Evolutionary conservation across 2,329 filamentous ascomycete genomes (phyloP).

Genomic region (Aspergillus pseudoviridinutans): DNA sequence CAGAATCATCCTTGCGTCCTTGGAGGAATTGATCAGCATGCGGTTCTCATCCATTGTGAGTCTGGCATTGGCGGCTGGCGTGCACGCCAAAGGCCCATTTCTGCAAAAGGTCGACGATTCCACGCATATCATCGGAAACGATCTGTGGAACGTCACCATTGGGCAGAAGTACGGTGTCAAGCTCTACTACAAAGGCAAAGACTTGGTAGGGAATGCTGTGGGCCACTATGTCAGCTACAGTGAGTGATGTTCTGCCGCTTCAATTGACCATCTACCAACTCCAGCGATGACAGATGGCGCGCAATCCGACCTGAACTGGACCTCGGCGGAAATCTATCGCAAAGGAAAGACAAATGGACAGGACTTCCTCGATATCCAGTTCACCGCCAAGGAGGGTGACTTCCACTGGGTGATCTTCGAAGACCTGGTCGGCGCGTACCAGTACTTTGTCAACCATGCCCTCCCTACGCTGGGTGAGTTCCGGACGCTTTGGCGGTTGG

Average conservation of each 20-base stretch:
- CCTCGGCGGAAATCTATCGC: conserved; percentile 40
- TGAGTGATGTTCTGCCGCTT: conserved; percentile 15
- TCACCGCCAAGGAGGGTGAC: conserved; percentile 46
- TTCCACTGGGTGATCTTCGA: conserved; percentile 52
- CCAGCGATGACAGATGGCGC: conserved; percentile 40
- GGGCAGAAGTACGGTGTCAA: conserved; percentile 36
- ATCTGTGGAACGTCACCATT: conserved; percentile 42
- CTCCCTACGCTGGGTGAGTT: conserved; percentile 49
- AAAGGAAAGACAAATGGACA: conserved; percentile 27
- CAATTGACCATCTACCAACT: background rate
- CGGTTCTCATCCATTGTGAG: background rate
- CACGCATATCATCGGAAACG: conserved; percentile 32
- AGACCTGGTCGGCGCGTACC: conserved; percentile 50
- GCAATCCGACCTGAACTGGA: conserved; percentile 46
- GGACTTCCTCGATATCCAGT: conserved; percentile 48
- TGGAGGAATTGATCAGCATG: background rate
- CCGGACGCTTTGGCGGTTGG: conserved; percentile 49
- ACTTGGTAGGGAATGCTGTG: conserved; percentile 39
- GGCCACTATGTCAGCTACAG: conserved; percentile 47
- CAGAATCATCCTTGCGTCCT: background rate
- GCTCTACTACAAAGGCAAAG: conserved; percentile 40
- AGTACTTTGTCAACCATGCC: conserved; percentile 52
- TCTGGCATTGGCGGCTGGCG: background rate
- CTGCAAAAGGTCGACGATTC: conserved; percentile 11
- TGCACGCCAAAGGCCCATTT: conserved; percentile 6